Evolutionary conservation across 2,329 filamentous ascomycete genomes (phyloP).

Genomic region (Colletotrichum liaoningense): DNA sequence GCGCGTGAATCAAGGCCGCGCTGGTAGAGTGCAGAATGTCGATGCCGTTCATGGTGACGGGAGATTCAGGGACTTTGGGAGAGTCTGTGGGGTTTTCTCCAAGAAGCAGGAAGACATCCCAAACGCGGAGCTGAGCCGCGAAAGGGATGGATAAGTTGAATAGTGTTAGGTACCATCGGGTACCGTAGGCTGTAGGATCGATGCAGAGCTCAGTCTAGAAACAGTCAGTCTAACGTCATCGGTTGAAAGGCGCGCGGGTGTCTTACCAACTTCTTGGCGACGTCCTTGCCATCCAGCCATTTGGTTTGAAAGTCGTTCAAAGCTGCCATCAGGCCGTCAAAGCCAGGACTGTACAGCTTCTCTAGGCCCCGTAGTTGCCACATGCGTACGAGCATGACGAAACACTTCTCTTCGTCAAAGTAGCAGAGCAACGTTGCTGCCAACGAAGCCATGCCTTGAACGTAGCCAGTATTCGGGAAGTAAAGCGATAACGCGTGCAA

Average conservation of each 20-base stretch:
- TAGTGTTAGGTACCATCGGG: conserved; percentile 95
- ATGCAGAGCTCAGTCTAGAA: conserved; percentile 79
- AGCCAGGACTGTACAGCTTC: conserved; percentile 84
- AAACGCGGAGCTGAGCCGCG: conserved; percentile 91
- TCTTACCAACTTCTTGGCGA: conserved; percentile 84
- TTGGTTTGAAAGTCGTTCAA: conserved; percentile 85
- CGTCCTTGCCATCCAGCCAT: conserved; percentile 83
- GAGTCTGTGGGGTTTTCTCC: conserved; percentile 74
- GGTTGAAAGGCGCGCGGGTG: not conserved
- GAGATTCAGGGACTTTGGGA: conserved; percentile 24
- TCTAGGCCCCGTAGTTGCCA: conserved; percentile 92
- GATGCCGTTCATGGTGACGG: conserved; percentile 61
- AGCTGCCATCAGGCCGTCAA: conserved; percentile 87
- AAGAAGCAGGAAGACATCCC: conserved; percentile 97
- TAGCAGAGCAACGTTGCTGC: conserved; percentile 95
- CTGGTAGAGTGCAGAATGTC: conserved; percentile 91
- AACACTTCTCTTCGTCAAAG: conserved; percentile 93
- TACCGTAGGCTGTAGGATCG: conserved; percentile 91
- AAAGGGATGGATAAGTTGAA: conserved; percentile 99
- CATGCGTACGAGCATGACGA: conserved; percentile 95
- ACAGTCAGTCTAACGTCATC: conserved; percentile 17
- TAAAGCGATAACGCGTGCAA: conserved; percentile 93
- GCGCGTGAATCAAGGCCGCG: conserved; percentile 90
- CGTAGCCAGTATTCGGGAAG: conserved; percentile 91
- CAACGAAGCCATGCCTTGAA: conserved; percentile 96